phyloP scores from a whole-genome alignment of 2,329 filamentous ascomycete species.

The Coniochaeta ligniaria region DNA sequence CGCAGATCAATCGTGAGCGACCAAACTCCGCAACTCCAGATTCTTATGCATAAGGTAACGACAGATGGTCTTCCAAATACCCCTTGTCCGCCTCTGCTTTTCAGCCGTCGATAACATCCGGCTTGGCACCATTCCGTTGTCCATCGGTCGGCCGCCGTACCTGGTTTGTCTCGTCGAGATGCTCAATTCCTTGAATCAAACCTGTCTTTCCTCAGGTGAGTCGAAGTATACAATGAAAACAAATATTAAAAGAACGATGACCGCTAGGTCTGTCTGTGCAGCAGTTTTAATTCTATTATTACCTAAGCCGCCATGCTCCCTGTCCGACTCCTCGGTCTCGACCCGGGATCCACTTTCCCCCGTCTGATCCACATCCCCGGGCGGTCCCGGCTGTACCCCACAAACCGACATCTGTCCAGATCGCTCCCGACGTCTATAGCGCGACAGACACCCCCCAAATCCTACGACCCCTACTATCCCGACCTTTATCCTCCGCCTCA shows the following conservation, averaged over 20 bases:
- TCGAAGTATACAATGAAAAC: not conserved
- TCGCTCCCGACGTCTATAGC: not conserved
- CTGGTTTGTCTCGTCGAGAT: not conserved
- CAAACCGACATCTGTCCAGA: not conserved
- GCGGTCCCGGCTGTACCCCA: not conserved
- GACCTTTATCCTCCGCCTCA: constrained; percentile 7
- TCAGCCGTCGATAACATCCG: not conserved
- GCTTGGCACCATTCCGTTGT: not conserved
- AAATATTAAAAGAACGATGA: too few relatives aligned
- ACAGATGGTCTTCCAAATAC: not conserved
- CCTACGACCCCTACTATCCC: constrained; percentile 8
- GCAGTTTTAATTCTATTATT: too few relatives aligned
- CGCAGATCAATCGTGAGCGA: not conserved
- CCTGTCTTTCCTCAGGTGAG: not conserved
- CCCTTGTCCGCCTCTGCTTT: too few relatives aligned
- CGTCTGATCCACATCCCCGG: too few relatives aligned
- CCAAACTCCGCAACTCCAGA: not conserved
- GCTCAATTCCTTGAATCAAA: not conserved
- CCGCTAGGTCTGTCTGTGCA: too few relatives aligned
- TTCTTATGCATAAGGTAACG: not conserved
- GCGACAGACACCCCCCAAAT: constrained; percentile 6
- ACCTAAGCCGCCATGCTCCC: not conserved
- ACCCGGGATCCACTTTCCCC: too few relatives aligned
- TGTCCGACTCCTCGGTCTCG: not conserved
- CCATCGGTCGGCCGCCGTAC: not conserved